Evolutionary conservation across 1,139 yeast genomes (phyloP), one percentile per base, ranked within the genome.

Genomic region (Suhomyces chickasaworum): DNA sequence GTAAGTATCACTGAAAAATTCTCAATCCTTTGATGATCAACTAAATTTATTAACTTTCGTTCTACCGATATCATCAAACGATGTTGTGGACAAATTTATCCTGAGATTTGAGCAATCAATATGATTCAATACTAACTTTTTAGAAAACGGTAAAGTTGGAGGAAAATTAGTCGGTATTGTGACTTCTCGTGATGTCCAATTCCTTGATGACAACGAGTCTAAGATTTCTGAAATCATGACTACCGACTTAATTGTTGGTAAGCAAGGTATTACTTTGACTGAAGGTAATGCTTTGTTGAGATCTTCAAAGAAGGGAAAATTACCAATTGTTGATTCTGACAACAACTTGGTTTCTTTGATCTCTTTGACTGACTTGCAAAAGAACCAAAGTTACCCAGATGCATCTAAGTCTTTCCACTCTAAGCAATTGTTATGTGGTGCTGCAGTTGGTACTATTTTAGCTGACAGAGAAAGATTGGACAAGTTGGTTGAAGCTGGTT

Each of bases 1-100:
- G 98, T 93, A 89, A 78, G 99, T 90, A 39, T 44, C 45, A 41
- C 42, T 48, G 37, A 40, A 17, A 22, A 21, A 17, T 36, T 37
- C 42, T 44, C 54, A 68, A 85, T 27, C 25, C 39, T 8, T 33
- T 35, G 95, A 88, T 87, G 95, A 83, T 76, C 70, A 68, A 66
- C 58, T 61, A 59, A 64, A 45, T 57, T 66, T 68, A 68, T 77
- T 89, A 90, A 93, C 98, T 93, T 93, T 93, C 99, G 98, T 93
- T 93, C 99, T 93, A 86, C 99, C 96, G 97, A 86, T 64, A 71
- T 69, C 95, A 87, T 89, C 95, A 85, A 84, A 86, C 96, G 95
- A 91, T 88, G 96, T 80, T 89, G 97, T 73, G 96, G 97, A 90
- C 56, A 82, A 59, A 58, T 71, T 65, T 66, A 61, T 22, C 33